Evolutionary conservation across 1,139 yeast species (phyloP).

Genomic region (Hyphopichia pseudoburtonii): DNA sequence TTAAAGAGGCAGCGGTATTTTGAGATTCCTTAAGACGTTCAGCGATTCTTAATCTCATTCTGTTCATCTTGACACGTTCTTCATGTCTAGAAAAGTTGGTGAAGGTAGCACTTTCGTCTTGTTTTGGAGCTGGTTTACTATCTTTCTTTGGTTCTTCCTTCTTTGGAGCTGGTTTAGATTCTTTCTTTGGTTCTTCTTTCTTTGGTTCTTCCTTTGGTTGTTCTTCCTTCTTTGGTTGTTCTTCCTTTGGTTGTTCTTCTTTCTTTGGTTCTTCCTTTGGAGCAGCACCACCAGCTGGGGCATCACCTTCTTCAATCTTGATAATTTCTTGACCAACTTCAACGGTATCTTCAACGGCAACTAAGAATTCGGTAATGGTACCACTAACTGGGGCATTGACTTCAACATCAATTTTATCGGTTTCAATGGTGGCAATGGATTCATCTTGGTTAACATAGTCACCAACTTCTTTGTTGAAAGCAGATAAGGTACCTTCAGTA

Average conservation of each 20-base stretch:
- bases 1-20: slow-evolving; percentile 96
- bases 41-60: slow-evolving; percentile 99
- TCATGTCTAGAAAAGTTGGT: slow-evolving; percentile 80
- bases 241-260: slow-evolving; percentile 27
- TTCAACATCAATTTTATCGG: slow-evolving; percentile 97
- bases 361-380: slow-evolving; percentile 81
- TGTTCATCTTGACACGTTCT: slow-evolving; percentile 96
- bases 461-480: slow-evolving; percentile 79
- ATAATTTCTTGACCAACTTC: slow-evolving; percentile 94
- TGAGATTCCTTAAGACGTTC: slow-evolving; percentile 99
- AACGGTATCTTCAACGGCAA: slow-evolving; percentile 86
- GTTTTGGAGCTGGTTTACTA: slow-evolving; percentile 17
- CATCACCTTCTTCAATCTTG: slow-evolving; percentile 87
- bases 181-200: slow-evolving; percentile 24
- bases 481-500: slow-evolving; percentile 92
- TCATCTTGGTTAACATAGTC: slow-evolving; percentile 88
- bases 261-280: slow-evolving; percentile 23
- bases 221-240: slow-evolving; percentile 23
- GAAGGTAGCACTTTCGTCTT: slow-evolving; percentile 38
- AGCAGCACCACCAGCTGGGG: slow-evolving; percentile 66
- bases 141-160: slow-evolving; percentile 26
- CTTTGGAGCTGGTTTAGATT: slow-evolving; percentile 18
- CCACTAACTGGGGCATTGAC: slow-evolving; percentile 95
- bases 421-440: slow-evolving; percentile 93
- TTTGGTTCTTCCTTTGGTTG: slow-evolving; percentile 8